Percentiles rank a stretch among this genome's conserved stretches.
Conservation (phyloP, 108 stramenopile species). For the Mediolabrus comicus region DNA sequence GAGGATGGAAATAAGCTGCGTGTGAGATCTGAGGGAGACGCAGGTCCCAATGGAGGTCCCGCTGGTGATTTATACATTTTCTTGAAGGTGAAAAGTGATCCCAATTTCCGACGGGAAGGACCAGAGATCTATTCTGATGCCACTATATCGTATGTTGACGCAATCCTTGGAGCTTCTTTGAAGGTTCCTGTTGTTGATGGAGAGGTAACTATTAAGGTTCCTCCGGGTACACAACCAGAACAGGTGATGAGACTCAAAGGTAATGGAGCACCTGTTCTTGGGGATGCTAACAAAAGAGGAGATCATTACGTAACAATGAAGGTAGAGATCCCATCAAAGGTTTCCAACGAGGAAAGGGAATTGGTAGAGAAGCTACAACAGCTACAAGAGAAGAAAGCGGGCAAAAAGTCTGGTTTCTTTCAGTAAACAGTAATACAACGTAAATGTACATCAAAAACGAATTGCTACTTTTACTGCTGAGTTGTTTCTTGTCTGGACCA, state of each 20-base stretch:
- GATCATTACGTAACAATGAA: conserved; percentile 97
- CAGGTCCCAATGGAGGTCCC: conserved; percentile 92
- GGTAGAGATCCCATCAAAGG: conserved; percentile 90
- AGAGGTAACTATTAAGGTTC: conserved; percentile 95
- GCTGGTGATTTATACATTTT: conserved; percentile 96
- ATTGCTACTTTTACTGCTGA: background rate
- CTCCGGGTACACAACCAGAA: conserved; percentile 96
- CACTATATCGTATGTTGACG: conserved; percentile 88
- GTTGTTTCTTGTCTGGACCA: conserved; percentile 1
- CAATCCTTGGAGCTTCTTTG: conserved; percentile 91
- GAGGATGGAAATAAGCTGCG: conserved; percentile 96
- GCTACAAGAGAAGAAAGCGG: conserved; percentile 69
- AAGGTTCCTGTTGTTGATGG: conserved; percentile 94
- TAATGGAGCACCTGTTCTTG: conserved; percentile 89
- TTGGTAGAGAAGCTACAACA: conserved; percentile 79
- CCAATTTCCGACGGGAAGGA: conserved; percentile 90
- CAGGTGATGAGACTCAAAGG: conserved; percentile 92
- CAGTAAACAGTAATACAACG: conserved; percentile 23
- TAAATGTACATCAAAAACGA: background rate
- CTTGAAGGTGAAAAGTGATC: conserved; percentile 90
- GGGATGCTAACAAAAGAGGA: conserved; percentile 77
- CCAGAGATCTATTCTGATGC: conserved; percentile 93
- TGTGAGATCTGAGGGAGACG: conserved; percentile 95
- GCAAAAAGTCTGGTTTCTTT: conserved; percentile 57
- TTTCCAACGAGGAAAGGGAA: conserved; percentile 89